Base-by-base conservation (phyloP, 2,329 filamentous ascomycete species). In the Pseudogymnoascus sp. region DNA sequence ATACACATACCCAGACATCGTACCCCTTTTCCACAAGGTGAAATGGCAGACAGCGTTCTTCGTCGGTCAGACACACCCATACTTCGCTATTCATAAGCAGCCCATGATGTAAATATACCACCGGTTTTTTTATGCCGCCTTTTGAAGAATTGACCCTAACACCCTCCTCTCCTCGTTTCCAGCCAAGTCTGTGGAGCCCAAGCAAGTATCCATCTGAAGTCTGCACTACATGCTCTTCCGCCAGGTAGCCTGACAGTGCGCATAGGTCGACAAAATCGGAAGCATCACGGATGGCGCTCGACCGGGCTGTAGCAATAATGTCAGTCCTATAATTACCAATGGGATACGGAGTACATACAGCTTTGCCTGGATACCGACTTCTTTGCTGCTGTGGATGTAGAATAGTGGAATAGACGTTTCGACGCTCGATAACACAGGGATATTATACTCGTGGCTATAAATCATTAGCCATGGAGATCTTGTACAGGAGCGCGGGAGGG, bases 1-100 rank as follows among this genome's bases (percentile, higher is more conserved):
- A 16, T n/a, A 16, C 36, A 78, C 85, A 71, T 77, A 90, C 87
- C 91, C 95, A 99, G 68, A 98, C 93, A 79, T 99, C 95, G 71
- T 96, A 99, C 2, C 95, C 95, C 71, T 85, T 84, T 72, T 97
- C 92, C 0, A 96, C 92, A 48, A 99, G 80, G 69, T 90, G 84
- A 74, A 99, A 98, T 0, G 95, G 92, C 41, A 99, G 80, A 69
- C 90, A 93, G 69, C 93, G 85, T 75, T 96, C 84, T 69, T 88
- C 87, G 69, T 97, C 90, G 0, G 93, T 96, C 73, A 93, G 79
- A 73, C 92, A 96, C 7, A 98, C 91, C 95, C 95, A 99, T 36
- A 99, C 93, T 76, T 99, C 95, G 71, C 92, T 96, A 77, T 97
- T 98, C 95, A 99, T 99, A 73, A 99, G 84, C 65, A 99, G 82